Base-by-base conservation (phyloP, 1,284 basidiomycete species). In the Erythrobasidium hasegawianum region DNA sequence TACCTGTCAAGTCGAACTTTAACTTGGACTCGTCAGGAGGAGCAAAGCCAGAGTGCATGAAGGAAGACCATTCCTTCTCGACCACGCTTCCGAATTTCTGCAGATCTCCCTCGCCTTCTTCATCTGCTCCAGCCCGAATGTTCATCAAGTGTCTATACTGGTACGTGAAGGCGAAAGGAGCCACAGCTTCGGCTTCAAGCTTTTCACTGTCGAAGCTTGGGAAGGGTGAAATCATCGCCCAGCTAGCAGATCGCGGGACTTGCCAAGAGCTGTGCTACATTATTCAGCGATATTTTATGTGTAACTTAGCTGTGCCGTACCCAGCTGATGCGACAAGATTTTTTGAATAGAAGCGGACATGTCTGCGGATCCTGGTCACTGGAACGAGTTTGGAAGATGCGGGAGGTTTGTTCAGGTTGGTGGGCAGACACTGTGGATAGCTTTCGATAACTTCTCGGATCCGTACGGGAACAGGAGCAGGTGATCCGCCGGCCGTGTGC, bases 71-170 rank as follows among this genome's bases (percentile, higher is more conserved):
- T n/a, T 75, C 71, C 61, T 74, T 75, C 33, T 75, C 71, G n/a
- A 74, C 71, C 1, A 70, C 55, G 14, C 68, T 71, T 45, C 68
- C 69, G 69, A 70, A 73, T 11, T 70, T 65, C 66, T 72, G 72
- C 50, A 71, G 60, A 49, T 72, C 71, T 26, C 68, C 69, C 20
- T 71, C 70, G 38, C 71, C 71, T 8, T 61, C 57, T 8, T 71
- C 70, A 38, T 69, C 68, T 18, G 49, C 56, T 22, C 70, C 77
- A 57, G 75, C 76, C 7, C 77, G 75, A 14, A 80, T 71, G 57
- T 76, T 78, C 73, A 81, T 78, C 24, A 81, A 64, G 71, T 80
- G 80, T 65, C 78, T 78, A 71, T 80, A 79, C 40, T 76, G 75
- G 16, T 76, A 69, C 10, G 76, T 71, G 54, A 69, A 74, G n/a